Evolutionary conservation across 257 asterid species (phyloP), one percentile per base, ranked within the genome.

Genomic region (Gynochthodes officinalis): DNA sequence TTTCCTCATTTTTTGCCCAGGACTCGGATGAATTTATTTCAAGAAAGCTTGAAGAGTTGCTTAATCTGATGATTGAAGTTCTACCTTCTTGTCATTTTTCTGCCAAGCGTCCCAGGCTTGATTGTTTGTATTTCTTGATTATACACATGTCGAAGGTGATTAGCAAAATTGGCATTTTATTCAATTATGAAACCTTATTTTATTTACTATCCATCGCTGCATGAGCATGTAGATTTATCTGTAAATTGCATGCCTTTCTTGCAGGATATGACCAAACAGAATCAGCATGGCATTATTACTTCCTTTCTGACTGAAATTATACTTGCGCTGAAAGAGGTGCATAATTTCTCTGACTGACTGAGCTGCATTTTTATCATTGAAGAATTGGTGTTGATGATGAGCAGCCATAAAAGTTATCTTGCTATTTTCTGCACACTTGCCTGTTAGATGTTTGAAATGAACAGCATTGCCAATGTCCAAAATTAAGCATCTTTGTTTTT

Each of bases 271-370:
- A 85, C 88, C 43, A 90, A 83, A 73, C 85, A 85, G 69, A 83
- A 77, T 73, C 77, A 85, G 81, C 86, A 68, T n/a, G 86, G 82
- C 35, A 81, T 85, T 61, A 83, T 87, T 67, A 69, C 85, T 59
- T 86, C 96, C 69, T 95, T 90, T 83, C 86, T 95, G 68, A 90
- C 97, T 71, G 98, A 95, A 86, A 89, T 95, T 80, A 74, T 90
- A 72, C 88, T 95, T 73, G 93, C 97, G 9, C 83, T 95, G 44
- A 95, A 92, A 78, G 99, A 95, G 99, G 99, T 95, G 82, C 21
- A 39, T 50, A 25, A 12, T 19, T 49, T n/a, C 42, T n/a, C 32
- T 44, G 9, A 16, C 11, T 23, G 33, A 23, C 60, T 50, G 30
- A n/a, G 12, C 49, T 67, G 18, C 21, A 48, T 32, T 32, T 48